Base-by-base conservation (phyloP, 2,329 filamentous ascomycete species). In the Ascochyta rabiei region DNA sequence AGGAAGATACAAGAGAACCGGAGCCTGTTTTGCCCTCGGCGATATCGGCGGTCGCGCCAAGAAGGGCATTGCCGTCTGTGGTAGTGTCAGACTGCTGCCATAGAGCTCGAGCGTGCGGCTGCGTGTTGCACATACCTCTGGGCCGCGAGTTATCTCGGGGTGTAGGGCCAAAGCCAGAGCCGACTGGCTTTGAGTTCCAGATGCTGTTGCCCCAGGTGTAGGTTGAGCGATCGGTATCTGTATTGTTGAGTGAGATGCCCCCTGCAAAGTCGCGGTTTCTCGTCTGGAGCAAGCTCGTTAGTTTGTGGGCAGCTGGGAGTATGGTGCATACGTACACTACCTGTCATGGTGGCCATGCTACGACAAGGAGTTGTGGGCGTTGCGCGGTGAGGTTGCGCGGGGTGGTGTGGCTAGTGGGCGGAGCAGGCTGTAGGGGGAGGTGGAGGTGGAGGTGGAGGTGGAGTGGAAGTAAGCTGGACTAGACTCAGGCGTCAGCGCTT, bases 1-100 rank as follows among this genome's bases (percentile, higher is more conserved):
- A 89, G 37, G 86, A 84, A 39, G 85, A 81, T 56, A 89, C 81
- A 34, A 92, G 79, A 54, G 88, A 89, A 57, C 86, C 82, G 6
- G 89, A 90, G 43, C 89, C 89, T 3, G 85, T 86, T 67, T 87
- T 85, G 49, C 78, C 81, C 62, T 84, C 82, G 34, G 80, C 60
- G 24, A 70, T 64, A 18, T 76, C 75, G 28, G 59, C 44, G 13
- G 60, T 46, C 6, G 65, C 57, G 35, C 63, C 57, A 10, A 64
- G 58, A 35, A 68, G 66, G 33, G 65, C 60, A 45, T 63, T 61
- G 41, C 64, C 71, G 43, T 75, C 74, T 76, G 47, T 39, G 28
- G 21, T 19, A 3, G 10, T 26, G 59, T 72, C 24, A 73, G 68
- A 30, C 31, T 21, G 18, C 2, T 16, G 23, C 15, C 13, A 13